phyloP scores from a whole-genome alignment of 345 rosid genomes.

The Salix viminalis region DNA sequence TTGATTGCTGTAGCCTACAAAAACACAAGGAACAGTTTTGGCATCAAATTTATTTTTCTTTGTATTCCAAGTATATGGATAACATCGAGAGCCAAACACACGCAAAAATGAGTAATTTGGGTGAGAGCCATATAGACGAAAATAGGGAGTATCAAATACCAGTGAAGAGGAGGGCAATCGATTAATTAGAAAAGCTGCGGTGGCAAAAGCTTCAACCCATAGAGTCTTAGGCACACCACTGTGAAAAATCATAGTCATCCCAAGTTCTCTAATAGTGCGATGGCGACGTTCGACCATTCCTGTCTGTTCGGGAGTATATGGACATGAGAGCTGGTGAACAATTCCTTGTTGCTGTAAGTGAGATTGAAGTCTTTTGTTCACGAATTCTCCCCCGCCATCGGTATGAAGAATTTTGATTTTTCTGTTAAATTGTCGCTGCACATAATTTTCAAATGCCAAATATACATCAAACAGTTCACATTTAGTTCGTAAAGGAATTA shows the following conservation, averaged over 20 bases:
- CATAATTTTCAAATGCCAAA: neutral
- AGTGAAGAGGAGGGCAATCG: neutral
- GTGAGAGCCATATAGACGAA: neutral
- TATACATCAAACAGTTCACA: neutral
- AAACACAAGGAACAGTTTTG: too few relatives aligned
- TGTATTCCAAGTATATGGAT: neutral
- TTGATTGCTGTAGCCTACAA: neutral
- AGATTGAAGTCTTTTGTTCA: neutral
- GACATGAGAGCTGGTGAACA: neutral
- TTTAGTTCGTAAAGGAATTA: neutral
- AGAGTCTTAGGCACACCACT: neutral
- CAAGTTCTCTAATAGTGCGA: neutral
- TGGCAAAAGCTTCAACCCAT: neutral
- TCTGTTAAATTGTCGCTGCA: neutral
- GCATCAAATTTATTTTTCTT: too few relatives aligned
- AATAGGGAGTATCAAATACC: neutral
- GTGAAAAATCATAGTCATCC: constrained; percentile 2
- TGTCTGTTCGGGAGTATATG: neutral
- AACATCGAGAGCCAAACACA: neutral
- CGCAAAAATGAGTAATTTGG: neutral
- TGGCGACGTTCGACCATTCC: neutral
- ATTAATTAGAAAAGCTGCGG: neutral
- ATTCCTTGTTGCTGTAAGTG: neutral
- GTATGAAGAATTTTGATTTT: neutral
- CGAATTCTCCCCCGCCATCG: neutral